Percentiles rank a stretch among this genome's conserved stretches.
Evolutionary conservation across 441 rosid genomes (phyloP).

Genomic region (Pelargonium citronellum): DNA sequence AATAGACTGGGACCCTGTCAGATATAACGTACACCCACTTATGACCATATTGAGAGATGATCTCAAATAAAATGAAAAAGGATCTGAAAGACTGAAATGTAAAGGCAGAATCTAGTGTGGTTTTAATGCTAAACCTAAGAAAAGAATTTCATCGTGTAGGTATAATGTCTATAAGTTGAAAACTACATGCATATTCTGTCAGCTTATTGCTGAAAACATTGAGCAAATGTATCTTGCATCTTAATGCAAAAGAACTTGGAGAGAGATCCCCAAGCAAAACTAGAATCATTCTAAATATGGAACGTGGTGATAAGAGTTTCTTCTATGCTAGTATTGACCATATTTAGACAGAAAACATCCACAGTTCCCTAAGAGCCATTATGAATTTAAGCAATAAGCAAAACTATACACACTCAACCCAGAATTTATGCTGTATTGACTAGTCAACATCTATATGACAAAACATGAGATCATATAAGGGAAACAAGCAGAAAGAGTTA

Average conservation of each 20-base stretch:
- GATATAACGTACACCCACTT: constrained; percentile 19
- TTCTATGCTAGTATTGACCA: background rate
- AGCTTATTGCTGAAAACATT: background rate
- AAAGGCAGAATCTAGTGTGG: background rate
- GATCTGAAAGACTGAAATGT: background rate
- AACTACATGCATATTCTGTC: background rate
- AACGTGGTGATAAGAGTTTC: background rate
- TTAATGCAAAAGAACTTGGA: background rate
- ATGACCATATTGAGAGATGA: constrained; percentile 11
- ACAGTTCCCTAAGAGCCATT: too few relatives aligned
- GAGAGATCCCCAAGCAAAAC: background rate
- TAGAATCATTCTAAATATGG: background rate
- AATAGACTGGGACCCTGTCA: constrained; percentile 40
- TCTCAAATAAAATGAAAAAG: constrained; percentile 5
- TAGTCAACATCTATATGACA: constrained; percentile 9
- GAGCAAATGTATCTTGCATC: background rate
- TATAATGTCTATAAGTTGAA: too few relatives aligned
- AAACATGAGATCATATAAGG: background rate
- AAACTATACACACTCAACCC: background rate
- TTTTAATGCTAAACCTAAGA: background rate
- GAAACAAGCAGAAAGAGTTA: constrained; percentile 12
- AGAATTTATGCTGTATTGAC: background rate
- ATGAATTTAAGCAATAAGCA: background rate
- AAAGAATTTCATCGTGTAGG: background rate
- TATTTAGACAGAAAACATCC: background rate